Conservation (phyloP, 2,329 filamentous ascomycete genomes). For the Emergomyces africanus region DNA sequence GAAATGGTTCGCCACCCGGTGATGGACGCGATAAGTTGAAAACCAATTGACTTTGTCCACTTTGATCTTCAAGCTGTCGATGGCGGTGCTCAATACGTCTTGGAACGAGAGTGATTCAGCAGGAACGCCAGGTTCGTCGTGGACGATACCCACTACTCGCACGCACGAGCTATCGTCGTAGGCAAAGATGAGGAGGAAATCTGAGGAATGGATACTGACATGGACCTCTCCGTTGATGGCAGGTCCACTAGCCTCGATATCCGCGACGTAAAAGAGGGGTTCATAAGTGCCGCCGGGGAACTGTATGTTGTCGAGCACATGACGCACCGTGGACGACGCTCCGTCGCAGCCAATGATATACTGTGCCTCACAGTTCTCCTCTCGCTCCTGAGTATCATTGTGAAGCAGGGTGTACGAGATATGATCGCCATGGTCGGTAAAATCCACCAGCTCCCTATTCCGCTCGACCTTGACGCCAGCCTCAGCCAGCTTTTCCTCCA, state of each 20-base stretch:
- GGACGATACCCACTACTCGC: slow-evolving; percentile 18
- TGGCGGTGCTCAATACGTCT: slow-evolving; percentile 13
- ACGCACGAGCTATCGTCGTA: slow-evolving; percentile 14
- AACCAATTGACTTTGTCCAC: slow-evolving; percentile 27
- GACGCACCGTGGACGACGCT: slow-evolving; percentile 52
- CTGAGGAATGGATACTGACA: slow-evolving; percentile 21
- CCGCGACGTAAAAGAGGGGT: slow-evolving; percentile 35
- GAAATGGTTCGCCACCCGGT: slow-evolving; percentile 31
- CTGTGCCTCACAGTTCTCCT: slow-evolving; percentile 1
- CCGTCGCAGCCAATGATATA: slow-evolving; percentile 54
- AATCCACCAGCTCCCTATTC: slow-evolving; percentile 15
- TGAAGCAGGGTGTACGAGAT: slow-evolving; percentile 7
- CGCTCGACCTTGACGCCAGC: slow-evolving; percentile 19
- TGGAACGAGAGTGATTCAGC: slow-evolving; percentile 17
- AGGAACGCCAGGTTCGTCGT: slow-evolving; percentile 3
- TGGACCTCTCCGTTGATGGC: slow-evolving; percentile 21
- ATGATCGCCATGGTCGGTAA: slow-evolving; percentile 13
- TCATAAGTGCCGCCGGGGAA: slow-evolving; percentile 33
- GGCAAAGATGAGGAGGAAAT: slow-evolving; percentile 25
- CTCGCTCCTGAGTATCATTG: not conserved
- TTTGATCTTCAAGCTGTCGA: slow-evolving; percentile 12
- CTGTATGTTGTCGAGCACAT: slow-evolving; percentile 23
- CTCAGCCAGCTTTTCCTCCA: slow-evolving; percentile 17
- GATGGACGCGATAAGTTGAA: slow-evolving; percentile 35
- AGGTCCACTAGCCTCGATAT: slow-evolving; percentile 24